Evolutionary conservation across 805 yeast genomes (phyloP).

Genomic region (Barnettozyma wickerhamii): DNA sequence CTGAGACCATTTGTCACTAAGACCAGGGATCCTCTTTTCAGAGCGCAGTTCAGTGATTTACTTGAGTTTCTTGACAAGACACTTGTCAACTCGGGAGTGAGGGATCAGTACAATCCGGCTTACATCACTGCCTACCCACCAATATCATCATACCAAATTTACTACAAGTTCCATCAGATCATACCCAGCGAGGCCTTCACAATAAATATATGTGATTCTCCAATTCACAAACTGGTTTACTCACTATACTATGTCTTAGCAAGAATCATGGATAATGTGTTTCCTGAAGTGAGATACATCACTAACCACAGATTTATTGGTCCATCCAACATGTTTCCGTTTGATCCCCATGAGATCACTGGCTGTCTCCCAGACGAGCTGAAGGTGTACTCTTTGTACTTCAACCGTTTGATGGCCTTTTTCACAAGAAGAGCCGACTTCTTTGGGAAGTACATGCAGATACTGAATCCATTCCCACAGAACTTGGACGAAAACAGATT

Average conservation of each 20-base stretch:
- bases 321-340: constrained; percentile 21
- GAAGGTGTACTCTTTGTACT: constrained; percentile 13
- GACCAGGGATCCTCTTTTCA: constrained; percentile 11
- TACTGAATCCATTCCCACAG: constrained; percentile 19
- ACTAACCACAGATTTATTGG: constrained; percentile 23
- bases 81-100: constrained; percentile 2
- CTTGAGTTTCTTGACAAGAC: constrained; percentile 9
- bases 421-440: constrained; percentile 22
- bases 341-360: constrained; percentile 7
- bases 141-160: constrained; percentile 10
- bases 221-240: constrained; percentile 18
- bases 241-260: constrained; percentile 11
- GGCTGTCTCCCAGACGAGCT: constrained; percentile 10
- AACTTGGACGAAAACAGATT: constrained; percentile 15
- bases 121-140: constrained; percentile 18
- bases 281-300: constrained; percentile 22
- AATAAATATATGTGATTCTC: constrained; percentile 6
- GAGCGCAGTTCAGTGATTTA: constrained; percentile 7
- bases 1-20: constrained; percentile 7
- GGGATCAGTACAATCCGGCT: constrained; percentile 3
- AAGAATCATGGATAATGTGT: constrained; percentile 21
- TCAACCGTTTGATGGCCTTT: constrained; percentile 16
- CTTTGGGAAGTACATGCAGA: constrained; percentile 20
- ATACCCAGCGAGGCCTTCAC: constrained; percentile 19
- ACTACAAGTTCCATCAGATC: constrained; percentile 13